Evolutionary conservation across 345 rosid species (phyloP).

Genomic region (Crucihimalaya himalaica): DNA sequence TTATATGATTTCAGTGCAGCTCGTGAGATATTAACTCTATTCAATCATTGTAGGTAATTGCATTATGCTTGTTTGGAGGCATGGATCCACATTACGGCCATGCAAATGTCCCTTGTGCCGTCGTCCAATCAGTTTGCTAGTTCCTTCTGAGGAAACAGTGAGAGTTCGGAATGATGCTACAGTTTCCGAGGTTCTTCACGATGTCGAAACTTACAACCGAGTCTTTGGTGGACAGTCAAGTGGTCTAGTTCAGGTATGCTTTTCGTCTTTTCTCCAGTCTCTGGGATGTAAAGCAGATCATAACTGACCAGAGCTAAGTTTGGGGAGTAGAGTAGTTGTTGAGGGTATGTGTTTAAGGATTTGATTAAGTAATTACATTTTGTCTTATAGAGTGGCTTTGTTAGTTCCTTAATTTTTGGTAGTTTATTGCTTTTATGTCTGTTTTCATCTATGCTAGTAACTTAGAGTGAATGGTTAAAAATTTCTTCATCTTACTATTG

Average conservation of each 20-base stretch:
- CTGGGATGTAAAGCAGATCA: neutral
- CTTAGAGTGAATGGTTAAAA: neutral
- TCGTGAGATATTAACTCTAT: neutral
- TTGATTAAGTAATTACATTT: neutral
- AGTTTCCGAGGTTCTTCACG: constrained; percentile 50
- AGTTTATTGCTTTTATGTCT: neutral
- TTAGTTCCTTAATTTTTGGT: neutral
- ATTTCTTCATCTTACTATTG: neutral
- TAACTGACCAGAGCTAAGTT: neutral
- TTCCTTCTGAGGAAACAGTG: constrained; percentile 59
- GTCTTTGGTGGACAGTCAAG: constrained; percentile 54
- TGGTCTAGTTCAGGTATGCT: constrained; percentile 62
- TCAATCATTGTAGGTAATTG: constrained; percentile 54
- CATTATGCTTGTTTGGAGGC: constrained; percentile 81
- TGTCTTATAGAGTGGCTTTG: neutral
- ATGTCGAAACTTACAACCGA: constrained; percentile 66
- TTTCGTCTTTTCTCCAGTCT: neutral
- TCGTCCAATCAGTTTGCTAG: constrained; percentile 66
- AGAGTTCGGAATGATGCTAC: constrained; percentile 47
- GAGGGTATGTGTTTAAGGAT: neutral
- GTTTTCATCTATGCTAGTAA: neutral
- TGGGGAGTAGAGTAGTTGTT: neutral
- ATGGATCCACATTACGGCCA: constrained; percentile 63
- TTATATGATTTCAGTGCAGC: neutral
- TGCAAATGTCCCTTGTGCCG: constrained; percentile 88